A percentile compares a stretch with the other conserved stretches of the same genome.
Evolutionary conservation across 2,329 filamentous ascomycete genomes (phyloP).

Genomic region (Colletotrichum simmondsii): DNA sequence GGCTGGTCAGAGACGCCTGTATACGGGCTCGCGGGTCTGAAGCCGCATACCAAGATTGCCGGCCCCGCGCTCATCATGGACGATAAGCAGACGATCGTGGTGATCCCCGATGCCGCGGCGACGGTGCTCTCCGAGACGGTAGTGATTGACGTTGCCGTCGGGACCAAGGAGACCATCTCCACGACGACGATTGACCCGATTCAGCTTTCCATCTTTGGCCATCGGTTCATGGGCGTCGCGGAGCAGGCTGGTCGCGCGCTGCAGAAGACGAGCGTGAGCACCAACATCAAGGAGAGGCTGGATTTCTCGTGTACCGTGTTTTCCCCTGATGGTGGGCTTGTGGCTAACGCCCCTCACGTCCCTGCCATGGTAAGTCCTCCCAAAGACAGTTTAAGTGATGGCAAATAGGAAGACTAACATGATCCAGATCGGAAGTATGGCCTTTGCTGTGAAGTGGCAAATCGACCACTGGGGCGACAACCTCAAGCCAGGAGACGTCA

Average conservation of each 20-base stretch:
- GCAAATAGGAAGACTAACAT: not conserved
- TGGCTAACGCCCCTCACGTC: conserved; percentile 81
- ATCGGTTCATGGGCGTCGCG: conserved; percentile 86
- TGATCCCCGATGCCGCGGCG: conserved; percentile 67
- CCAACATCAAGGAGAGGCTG: conserved; percentile 83
- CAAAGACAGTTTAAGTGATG: accelerated
- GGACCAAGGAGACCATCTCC: conserved; percentile 27
- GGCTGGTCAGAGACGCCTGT: conserved; percentile 66
- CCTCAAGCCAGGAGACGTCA: conserved; percentile 47
- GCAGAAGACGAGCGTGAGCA: conserved; percentile 83
- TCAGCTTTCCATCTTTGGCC: conserved; percentile 80
- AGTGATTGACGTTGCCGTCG: conserved; percentile 51
- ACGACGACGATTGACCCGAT: conserved; percentile 70
- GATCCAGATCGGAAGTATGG: conserved; percentile 76
- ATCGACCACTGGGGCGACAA: conserved; percentile 66
- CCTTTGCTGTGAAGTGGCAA: conserved; percentile 79
- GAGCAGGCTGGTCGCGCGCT: conserved; percentile 85
- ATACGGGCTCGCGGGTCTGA: conserved; percentile 73
- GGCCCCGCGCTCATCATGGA: conserved; percentile 77
- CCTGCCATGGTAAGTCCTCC: conserved; percentile 67
- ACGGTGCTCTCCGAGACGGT: conserved; percentile 55
- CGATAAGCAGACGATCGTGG: conserved; percentile 77
- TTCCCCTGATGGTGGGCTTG: conserved; percentile 77
- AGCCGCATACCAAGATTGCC: conserved; percentile 67
- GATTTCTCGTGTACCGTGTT: conserved; percentile 87